Base-by-base conservation (phyloP, 768 basidiomycete genomes). In the Calocybe gangraenosa region DNA sequence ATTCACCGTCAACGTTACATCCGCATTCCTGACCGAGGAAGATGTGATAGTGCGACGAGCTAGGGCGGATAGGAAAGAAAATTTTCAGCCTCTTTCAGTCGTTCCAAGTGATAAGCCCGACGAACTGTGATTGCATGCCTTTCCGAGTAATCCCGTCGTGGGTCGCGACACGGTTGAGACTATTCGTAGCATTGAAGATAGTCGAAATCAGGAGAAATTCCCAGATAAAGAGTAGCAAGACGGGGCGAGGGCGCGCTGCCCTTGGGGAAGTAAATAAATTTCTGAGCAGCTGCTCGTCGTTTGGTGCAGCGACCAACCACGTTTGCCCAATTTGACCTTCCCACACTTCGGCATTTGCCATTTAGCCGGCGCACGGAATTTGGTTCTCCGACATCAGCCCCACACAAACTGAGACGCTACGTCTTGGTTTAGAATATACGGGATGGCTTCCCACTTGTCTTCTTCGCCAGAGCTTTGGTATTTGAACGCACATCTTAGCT, bases 1-100 rank as follows among this genome's bases (percentile, higher is more conserved):
- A 65, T 99, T 94, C 33, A 98, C 85, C 1, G 93, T 95, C 22
- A 98, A 70, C 23, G 92, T 95, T 55, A 97, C 85, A 54, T 92
- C 87, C 36, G 85, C 86, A 57, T 74, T 76, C 46, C 78, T 73
- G 47, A 74, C 64, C 14, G 85, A 75, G 1, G 84, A 78, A 31
- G 88, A 84, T 9, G 83, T 69, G 60, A 90, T 75, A 25, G 74
- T 70, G 49, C 84, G 73, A 50, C 74, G 75, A 58, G 73, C 86
- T 86, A 40, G 8, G 53, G 19, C 30, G 17, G 15, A 33, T 28
- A 11, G 6, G 6, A 28, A 28, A 28, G 11, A 28, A 11, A 5
- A 6, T 8, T 43, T 36, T 46, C 36, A 44, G 33, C 37, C 5
- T 13, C 7, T 3, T 11, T 1, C 2, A 4, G 30, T 42, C 44